Conservation (phyloP, 768 basidiomycete genomes). For the Tylopilus cervinicoccineus region DNA sequence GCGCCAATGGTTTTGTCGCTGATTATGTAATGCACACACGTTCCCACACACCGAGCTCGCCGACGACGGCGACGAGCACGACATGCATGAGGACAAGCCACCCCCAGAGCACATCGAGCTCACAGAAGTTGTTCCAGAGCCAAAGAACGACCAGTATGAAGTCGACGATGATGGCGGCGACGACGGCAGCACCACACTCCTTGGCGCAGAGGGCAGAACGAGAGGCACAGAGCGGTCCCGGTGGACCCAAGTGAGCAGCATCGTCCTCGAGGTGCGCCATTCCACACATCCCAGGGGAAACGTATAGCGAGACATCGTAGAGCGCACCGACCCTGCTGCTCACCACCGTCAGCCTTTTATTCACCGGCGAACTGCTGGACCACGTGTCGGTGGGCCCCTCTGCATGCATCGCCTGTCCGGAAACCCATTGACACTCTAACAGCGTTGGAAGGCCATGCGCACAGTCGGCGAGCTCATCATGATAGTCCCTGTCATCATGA, state of each 20-base stretch:
- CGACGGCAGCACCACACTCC: slow-evolving; percentile 43
- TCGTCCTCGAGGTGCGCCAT: slow-evolving; percentile 65
- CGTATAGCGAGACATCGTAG: slow-evolving; percentile 38
- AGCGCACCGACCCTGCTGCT: slow-evolving; percentile 84
- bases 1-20: slow-evolving; percentile 26
- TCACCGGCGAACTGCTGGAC: slow-evolving; percentile 89
- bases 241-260: slow-evolving; percentile 57
- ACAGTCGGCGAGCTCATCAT: slow-evolving; percentile 94
- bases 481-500: slow-evolving; percentile 90
- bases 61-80: background rate
- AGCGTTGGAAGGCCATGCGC: slow-evolving; percentile 89
- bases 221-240: slow-evolving; percentile 28
- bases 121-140: background rate
- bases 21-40: slow-evolving; percentile 2
- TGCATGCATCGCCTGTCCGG: slow-evolving; percentile 3
- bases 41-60: slow-evolving; percentile 3
- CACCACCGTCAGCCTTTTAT: slow-evolving; percentile 76
- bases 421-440: slow-evolving; percentile 4
- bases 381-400: slow-evolving; percentile 67
- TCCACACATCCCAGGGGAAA: background rate
- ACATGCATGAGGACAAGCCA: background rate
- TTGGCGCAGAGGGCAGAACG: slow-evolving; percentile 32
- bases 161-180: slow-evolving; percentile 16
- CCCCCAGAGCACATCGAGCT: background rate
- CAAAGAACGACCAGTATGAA: background rate